phyloP scores from a whole-genome alignment of 2,329 filamentous ascomycete species.

The Plenodomus biglobosus region DNA sequence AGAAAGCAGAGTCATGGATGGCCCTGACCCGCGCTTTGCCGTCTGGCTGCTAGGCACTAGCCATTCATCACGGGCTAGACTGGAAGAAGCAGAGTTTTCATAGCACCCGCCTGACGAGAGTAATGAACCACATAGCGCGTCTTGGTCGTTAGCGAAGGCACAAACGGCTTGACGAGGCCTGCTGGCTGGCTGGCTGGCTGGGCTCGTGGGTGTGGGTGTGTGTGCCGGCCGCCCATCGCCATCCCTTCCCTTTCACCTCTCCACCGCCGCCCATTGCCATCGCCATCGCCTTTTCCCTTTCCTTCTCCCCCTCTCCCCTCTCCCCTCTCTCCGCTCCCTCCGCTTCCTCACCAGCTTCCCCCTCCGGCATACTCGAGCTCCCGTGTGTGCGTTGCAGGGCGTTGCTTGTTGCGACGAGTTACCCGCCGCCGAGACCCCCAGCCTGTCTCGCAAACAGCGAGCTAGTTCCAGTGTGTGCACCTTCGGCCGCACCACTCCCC shows the following conservation, averaged over 20 bases:
- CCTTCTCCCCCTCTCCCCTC: slow-evolving; percentile 9
- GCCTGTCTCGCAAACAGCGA: slow-evolving; percentile 21
- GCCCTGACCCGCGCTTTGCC: slow-evolving; percentile 20
- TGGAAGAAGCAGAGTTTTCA: slow-evolving; percentile 25
- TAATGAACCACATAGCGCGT: slow-evolving; percentile 19
- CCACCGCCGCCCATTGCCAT: slow-evolving; percentile 10
- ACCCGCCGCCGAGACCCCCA: slow-evolving; percentile 9
- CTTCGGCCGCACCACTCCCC: slow-evolving; percentile 18
- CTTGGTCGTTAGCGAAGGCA: slow-evolving; percentile 1
- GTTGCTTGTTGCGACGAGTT: slow-evolving; percentile 17
- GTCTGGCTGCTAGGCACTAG: slow-evolving; percentile 7
- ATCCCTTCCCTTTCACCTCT: slow-evolving; percentile 6
- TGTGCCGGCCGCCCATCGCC: slow-evolving; percentile 5
- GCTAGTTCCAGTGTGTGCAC: slow-evolving; percentile 16
- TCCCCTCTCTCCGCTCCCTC: slow-evolving; percentile 8
- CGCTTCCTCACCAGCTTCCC: not conserved
- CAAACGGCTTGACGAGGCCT: slow-evolving; percentile 1
- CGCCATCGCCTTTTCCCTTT: slow-evolving; percentile 3
- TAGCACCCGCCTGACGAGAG: slow-evolving; percentile 18
- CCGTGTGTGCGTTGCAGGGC: slow-evolving; percentile 14
- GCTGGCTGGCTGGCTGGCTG: too few relatives aligned
- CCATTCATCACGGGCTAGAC: slow-evolving; percentile 21
- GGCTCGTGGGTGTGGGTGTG: too few relatives aligned
- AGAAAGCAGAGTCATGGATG: slow-evolving; percentile 27
- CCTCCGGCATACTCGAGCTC: too few relatives aligned